phyloP scores from a whole-genome alignment of 306 rosid species.

The Arachis stenosperma region DNA sequence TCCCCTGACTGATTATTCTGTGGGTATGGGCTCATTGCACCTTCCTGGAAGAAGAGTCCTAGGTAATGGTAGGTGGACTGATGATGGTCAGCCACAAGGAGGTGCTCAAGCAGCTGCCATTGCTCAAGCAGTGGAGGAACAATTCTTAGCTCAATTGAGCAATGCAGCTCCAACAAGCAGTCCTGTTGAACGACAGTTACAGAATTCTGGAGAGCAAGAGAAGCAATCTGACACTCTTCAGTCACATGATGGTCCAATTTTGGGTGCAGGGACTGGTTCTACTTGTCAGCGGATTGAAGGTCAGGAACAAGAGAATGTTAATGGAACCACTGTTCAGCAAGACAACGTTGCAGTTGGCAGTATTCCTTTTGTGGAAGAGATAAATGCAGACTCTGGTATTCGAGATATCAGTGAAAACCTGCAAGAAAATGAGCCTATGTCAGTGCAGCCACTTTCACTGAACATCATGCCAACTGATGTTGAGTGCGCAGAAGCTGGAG shows the following conservation, averaged over 20 bases:
- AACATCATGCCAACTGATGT: slow-evolving; percentile 54
- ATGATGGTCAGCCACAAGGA: slow-evolving; percentile 98
- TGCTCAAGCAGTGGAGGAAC: slow-evolving; percentile 93
- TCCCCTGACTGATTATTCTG: slow-evolving; percentile 92
- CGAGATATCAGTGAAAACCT: slow-evolving; percentile 54
- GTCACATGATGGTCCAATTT: slow-evolving; percentile 59
- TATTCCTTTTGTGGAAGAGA: slow-evolving; percentile 56
- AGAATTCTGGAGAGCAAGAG: slow-evolving; percentile 65
- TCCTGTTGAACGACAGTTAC: slow-evolving; percentile 63
- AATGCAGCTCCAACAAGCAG: slow-evolving; percentile 55
- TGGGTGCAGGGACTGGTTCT: slow-evolving; percentile 53
- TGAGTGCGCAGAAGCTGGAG: slow-evolving; percentile 67
- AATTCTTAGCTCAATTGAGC: slow-evolving; percentile 65
- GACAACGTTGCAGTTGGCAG: slow-evolving; percentile 51
- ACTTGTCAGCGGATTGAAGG: slow-evolving; percentile 61
- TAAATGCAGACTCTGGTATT: slow-evolving; percentile 55
- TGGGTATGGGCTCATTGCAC: slow-evolving; percentile 89
- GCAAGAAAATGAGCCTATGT: slow-evolving; percentile 67
- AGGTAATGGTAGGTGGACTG: slow-evolving; percentile 96
- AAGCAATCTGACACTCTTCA: slow-evolving; percentile 66
- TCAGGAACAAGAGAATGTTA: slow-evolving; percentile 66
- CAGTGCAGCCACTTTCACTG: slow-evolving; percentile 65
- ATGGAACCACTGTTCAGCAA: slow-evolving; percentile 50
- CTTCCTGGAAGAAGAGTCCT: slow-evolving; percentile 83
- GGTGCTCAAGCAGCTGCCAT: slow-evolving; percentile 79